phyloP scores from a whole-genome alignment of 352 stramenopile genomes.

The Globisporangium abappressorium region DNA sequence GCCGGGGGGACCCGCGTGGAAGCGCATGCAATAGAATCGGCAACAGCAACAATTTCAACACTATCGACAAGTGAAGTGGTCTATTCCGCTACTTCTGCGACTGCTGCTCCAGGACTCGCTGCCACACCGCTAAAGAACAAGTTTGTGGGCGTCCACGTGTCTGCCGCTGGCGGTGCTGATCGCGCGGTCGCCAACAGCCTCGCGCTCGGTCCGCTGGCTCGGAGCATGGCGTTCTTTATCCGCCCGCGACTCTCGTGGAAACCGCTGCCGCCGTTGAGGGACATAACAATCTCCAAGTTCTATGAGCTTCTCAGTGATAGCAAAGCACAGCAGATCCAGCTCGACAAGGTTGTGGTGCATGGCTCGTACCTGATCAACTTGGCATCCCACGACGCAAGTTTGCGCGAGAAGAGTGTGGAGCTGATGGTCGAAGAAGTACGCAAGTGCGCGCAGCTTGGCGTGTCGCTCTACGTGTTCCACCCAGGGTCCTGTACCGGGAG shows the following conservation, averaged over 20 bases:
- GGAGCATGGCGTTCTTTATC: constrained; percentile 38
- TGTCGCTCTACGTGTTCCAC: constrained; percentile 44
- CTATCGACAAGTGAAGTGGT: neutral
- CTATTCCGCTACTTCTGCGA: neutral
- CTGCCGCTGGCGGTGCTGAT: constrained; percentile 29
- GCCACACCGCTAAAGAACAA: constrained; percentile 13
- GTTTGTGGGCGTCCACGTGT: constrained; percentile 42
- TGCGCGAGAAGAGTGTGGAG: constrained; percentile 33
- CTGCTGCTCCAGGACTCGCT: neutral
- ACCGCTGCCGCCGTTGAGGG: constrained; percentile 20
- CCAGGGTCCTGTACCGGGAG: constrained; percentile 30
- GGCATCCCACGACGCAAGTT: constrained; percentile 28
- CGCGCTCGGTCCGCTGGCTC: constrained; percentile 23
- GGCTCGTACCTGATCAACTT: constrained; percentile 50
- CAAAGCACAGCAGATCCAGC: constrained; percentile 13
- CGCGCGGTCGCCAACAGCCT: constrained; percentile 32
- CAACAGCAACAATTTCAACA: neutral
- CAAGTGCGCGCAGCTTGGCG: constrained; percentile 35
- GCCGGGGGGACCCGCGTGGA: neutral
- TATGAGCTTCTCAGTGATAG: neutral
- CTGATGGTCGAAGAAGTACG: constrained; percentile 42
- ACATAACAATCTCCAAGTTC: constrained; percentile 18
- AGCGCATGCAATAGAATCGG: neutral
- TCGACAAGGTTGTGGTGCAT: constrained; percentile 32
- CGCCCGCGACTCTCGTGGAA: constrained; percentile 38